A percentile compares a stretch with the other conserved stretches of the same genome.
Evolutionary conservation across 805 yeast genomes (phyloP).

Genomic region (Candida jianshihensis): DNA sequence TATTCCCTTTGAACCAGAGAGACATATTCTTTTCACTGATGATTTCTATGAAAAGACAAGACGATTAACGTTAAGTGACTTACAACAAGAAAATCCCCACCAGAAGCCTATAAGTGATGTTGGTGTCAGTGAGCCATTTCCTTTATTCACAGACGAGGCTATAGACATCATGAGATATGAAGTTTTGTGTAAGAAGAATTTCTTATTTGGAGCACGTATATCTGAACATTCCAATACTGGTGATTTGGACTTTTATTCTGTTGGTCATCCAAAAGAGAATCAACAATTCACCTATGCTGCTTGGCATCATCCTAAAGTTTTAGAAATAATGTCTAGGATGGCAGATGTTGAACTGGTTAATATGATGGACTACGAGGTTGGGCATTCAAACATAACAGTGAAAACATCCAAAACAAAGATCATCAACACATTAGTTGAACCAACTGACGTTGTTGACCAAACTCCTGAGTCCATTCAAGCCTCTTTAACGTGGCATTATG

Average conservation of each 20-base stretch:
- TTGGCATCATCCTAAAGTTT: slow-evolving; percentile 53
- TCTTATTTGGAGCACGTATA: slow-evolving; percentile 37
- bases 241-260: slow-evolving; percentile 36
- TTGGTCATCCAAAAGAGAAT: slow-evolving; percentile 42
- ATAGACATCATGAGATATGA: slow-evolving; percentile 52
- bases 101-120: slow-evolving; percentile 44
- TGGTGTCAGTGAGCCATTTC: slow-evolving; percentile 56
- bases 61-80: slow-evolving; percentile 39
- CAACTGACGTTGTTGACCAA: slow-evolving; percentile 2
- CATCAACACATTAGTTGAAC: slow-evolving; percentile 1
- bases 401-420: slow-evolving; percentile 19
- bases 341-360: slow-evolving; percentile 31
- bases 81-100: slow-evolving; percentile 32
- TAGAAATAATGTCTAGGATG: slow-evolving; percentile 47
- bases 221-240: slow-evolving; percentile 41
- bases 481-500: slow-evolving; percentile 57
- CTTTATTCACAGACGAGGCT: slow-evolving; percentile 55
- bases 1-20: slow-evolving; percentile 29
- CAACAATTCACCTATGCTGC: slow-evolving; percentile 49
- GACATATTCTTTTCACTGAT: slow-evolving; percentile 32
- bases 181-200: slow-evolving; percentile 38
- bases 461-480: slow-evolving; percentile 34
- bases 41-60: slow-evolving; percentile 31
- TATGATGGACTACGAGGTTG: slow-evolving; percentile 44
- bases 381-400: slow-evolving; percentile 42